Evolutionary conservation across 2,329 filamentous ascomycete genomes (phyloP).

Genomic region (Xylariaceae sp.): DNA sequence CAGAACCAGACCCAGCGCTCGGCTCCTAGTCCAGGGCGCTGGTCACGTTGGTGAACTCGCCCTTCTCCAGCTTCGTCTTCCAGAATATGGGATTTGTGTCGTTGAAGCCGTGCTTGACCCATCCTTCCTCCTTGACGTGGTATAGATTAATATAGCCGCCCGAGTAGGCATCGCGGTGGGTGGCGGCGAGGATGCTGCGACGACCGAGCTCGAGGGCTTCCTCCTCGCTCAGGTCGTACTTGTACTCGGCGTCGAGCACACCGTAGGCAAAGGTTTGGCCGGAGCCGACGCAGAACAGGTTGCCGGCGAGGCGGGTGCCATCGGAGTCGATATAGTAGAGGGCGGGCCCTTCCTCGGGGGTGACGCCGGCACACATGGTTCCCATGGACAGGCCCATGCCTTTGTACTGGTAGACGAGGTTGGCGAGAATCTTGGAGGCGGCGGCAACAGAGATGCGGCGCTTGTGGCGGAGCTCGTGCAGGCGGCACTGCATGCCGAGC

Average conservation of each 20-base stretch:
- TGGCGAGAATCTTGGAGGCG: constrained; percentile 96
- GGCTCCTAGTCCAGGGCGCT: constrained; percentile 58
- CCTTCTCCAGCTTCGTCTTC: constrained; percentile 98
- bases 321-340: constrained; percentile 99
- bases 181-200: constrained; percentile 91
- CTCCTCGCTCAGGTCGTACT: constrained; percentile 80
- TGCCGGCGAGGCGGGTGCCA: constrained; percentile 86
- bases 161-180: constrained; percentile 96
- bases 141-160: constrained; percentile 99
- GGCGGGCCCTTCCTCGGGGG: constrained; percentile 89
- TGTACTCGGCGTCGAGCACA: constrained; percentile 93
- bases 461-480: constrained; percentile 99
- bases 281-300: constrained; percentile 96
- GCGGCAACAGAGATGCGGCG: constrained; percentile 96
- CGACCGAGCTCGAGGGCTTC: constrained; percentile 88
- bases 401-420: constrained; percentile 98
- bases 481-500: constrained; percentile 97
- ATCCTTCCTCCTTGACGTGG: constrained; percentile 97
- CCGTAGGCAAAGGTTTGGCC: constrained; percentile 99
- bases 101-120: constrained; percentile 97
- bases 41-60: constrained; percentile 95
- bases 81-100: constrained; percentile 99
- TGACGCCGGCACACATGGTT: constrained; percentile 98
- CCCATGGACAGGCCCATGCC: constrained; percentile 98
- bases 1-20: background rate